Evolutionary conservation across 805 yeast genomes (phyloP).

Genomic region (Diddensiella transvaalensis): DNA sequence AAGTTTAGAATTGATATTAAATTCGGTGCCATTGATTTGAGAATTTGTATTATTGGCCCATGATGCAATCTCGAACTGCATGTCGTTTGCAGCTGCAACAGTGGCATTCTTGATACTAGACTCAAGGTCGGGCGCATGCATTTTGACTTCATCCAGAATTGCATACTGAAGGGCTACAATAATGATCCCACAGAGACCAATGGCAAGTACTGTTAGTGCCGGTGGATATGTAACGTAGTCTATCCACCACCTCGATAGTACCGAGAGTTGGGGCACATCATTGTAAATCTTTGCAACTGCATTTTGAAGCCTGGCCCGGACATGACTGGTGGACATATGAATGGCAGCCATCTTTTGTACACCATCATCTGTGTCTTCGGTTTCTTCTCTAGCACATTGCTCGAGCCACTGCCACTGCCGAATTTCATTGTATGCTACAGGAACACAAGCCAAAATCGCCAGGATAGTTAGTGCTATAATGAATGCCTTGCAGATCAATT

Average conservation of each 20-base stretch:
- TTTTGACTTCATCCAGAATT: constrained; percentile 38
- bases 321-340: constrained; percentile 17
- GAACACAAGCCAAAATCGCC: constrained; percentile 42
- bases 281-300: background rate
- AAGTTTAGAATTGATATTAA: constrained; percentile 54
- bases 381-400: constrained; percentile 33
- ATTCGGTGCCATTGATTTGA: constrained; percentile 48
- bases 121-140: constrained; percentile 17
- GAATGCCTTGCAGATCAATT: constrained; percentile 38
- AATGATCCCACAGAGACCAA: constrained; percentile 57
- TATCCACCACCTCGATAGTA: constrained; percentile 42
- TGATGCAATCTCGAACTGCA: constrained; percentile 17
- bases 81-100: constrained; percentile 14
- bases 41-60: constrained; percentile 61
- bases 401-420: constrained; percentile 46
- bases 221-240: constrained; percentile 52
- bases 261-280: background rate
- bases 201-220: constrained; percentile 46
- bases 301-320: background rate
- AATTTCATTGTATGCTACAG: constrained; percentile 44
- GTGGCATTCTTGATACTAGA: constrained; percentile 17
- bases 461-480: constrained; percentile 38
- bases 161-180: constrained; percentile 53
- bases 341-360: constrained; percentile 19
- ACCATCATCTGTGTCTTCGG: background rate